Percentiles rank a stretch among this genome's conserved stretches.
Conservation (phyloP, 805 yeast species). For the Cyberlindnera samutprakarnensis region DNA sequence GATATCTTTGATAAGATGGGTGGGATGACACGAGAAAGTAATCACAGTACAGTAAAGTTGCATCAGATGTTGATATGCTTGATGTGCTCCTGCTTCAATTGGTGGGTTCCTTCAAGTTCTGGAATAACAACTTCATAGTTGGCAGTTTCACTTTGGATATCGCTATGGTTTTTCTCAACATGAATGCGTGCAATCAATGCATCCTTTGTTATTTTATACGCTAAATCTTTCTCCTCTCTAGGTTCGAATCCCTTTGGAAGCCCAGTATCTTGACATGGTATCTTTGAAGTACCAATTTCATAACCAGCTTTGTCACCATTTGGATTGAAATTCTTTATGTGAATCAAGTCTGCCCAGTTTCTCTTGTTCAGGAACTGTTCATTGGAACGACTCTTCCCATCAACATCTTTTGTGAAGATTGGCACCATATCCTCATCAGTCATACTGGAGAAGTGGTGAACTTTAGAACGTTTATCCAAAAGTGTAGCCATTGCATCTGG, state of each 20-base stretch:
- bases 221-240: conserved; percentile 27
- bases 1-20: too few species aligned
- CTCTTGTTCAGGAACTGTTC: conserved; percentile 54
- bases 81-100: conserved; percentile 13
- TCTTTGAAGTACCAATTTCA: conserved; percentile 24
- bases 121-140: conserved; percentile 73
- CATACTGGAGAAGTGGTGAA: conserved; percentile 56
- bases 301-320: conserved; percentile 14
- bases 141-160: conserved; percentile 43
- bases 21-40: too few species aligned
- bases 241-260: conserved; percentile 7
- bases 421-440: conserved; percentile 83
- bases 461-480: conserved; percentile 52
- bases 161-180: conserved; percentile 55
- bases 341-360: conserved; percentile 66
- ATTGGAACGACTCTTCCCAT: conserved; percentile 41
- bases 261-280: conserved; percentile 35
- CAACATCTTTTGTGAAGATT: conserved; percentile 53
- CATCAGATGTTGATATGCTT: too few species aligned
- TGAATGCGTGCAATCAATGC: conserved; percentile 65
- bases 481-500: conserved; percentile 78
- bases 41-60: too few species aligned
- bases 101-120: conserved; percentile 26
- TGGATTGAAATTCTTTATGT: conserved; percentile 33
- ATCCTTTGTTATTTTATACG: conserved; percentile 49